Conservation (phyloP, 768 basidiomycete genomes). For the Imleria badia region DNA sequence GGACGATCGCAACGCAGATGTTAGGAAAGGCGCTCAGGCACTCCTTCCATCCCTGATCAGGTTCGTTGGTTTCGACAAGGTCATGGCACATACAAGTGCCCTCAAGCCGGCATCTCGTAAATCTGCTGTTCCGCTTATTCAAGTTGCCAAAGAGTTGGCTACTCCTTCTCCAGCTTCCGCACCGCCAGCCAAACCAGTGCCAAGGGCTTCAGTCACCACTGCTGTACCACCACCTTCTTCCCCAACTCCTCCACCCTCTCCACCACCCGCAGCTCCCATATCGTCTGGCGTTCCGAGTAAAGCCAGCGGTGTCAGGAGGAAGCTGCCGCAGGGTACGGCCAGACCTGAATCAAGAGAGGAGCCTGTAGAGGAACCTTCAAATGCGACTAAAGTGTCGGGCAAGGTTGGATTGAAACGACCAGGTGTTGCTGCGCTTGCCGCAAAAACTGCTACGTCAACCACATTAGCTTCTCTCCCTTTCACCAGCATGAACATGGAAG, state of each 20-base stretch:
- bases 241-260: conserved; percentile 44
- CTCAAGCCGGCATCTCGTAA: conserved; percentile 90
- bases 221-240: conserved; percentile 25
- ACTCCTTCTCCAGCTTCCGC: conserved; percentile 29
- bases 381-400: conserved; percentile 32
- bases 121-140: conserved; percentile 84
- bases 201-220: conserved; percentile 23
- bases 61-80: conserved; percentile 76
- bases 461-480: conserved; percentile 36
- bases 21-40: conserved; percentile 87
- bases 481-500: conserved; percentile 32
- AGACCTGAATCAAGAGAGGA: conserved; percentile 47
- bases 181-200: conserved; percentile 29
- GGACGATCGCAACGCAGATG: conserved; percentile 89
- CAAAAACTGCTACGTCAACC: conserved; percentile 36
- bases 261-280: conserved; percentile 39
- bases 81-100: conserved; percentile 81
- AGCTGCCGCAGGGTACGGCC: conserved; percentile 59
- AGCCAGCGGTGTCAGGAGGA: conserved; percentile 65
- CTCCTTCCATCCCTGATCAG: conserved; percentile 75
- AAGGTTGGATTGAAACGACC: conserved; percentile 49
- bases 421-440: conserved; percentile 29
- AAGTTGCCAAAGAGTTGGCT: conserved; percentile 65
- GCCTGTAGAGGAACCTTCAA: conserved; percentile 33
- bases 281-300: conserved; percentile 39